These are phyloP conservation scores for Solanum hybrid DNA, from an alignment of 305 asterid species.

Conservation along the genomic window DNA sequence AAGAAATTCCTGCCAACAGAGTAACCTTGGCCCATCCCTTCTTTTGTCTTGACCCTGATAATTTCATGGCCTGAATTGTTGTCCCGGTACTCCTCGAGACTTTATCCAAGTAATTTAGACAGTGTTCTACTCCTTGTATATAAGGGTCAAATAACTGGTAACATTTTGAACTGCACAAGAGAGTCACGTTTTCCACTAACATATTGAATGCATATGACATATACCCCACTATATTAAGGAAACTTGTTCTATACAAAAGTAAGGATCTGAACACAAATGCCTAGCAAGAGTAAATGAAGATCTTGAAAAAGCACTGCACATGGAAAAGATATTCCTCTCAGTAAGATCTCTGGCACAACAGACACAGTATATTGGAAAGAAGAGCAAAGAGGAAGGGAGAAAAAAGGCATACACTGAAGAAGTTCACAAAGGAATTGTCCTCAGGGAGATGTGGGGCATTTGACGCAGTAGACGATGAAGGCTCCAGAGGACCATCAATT, in stretches of 20 bases:
- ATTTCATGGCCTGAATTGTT: background rate
- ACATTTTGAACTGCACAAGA: background rate
- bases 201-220: background rate
- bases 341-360: background rate
- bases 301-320: background rate
- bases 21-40: background rate
- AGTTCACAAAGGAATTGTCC: slow-evolving; percentile 47
- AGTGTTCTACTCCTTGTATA: background rate
- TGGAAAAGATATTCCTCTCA: background rate
- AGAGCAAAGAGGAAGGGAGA: background rate
- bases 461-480: slow-evolving; percentile 30
- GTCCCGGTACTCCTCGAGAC: background rate
- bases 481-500: slow-evolving; percentile 68
- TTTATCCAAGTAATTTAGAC: background rate
- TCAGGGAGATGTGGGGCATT: slow-evolving; percentile 34
- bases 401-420: slow-evolving; percentile 50
- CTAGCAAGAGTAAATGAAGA: background rate
- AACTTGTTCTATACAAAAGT: background rate
- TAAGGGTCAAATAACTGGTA: background rate
- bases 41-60: background rate
- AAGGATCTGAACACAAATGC: background rate
- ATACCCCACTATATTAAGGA: background rate
- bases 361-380: background rate
- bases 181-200: background rate
- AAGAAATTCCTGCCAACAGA: background rate